Base-by-base conservation (phyloP, 106 monocot species). In the Xerophyta viscosa region DNA sequence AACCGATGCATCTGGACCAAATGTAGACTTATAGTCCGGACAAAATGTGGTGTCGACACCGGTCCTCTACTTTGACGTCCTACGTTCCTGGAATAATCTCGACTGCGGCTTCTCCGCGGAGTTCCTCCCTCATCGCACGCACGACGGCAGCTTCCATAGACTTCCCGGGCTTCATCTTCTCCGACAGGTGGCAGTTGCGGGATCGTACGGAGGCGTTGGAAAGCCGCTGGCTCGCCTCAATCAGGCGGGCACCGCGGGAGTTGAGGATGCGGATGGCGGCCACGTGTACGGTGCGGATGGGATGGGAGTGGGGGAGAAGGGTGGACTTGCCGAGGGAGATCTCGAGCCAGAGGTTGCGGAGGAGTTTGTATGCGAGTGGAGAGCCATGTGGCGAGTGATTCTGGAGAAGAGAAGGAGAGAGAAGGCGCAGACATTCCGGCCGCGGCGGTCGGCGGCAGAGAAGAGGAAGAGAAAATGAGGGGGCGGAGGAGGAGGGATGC, bases 91-190 rank as follows among this genome's bases (percentile, higher is more conserved):
- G 58, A 22, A 68, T 15, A 29, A 92, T 62, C 50, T 52, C 50
- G 10, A 67, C 77, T 15, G 15, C 14, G 18, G 21, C 59, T 21
- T 21, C 29, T 1, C 24, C 24, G 8, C 84, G 77, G 9, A 86
- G 60, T 66, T 91, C 91, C 76, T 91, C 91, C 30, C 46, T 11
- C 36, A 87, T 71, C 3, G 83, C 83, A 33, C 92, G 54, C 2
- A n/a, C 23, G 28, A 66, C 79, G 0, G 92, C 87, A 3, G 70
- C 92, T 47, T 83, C 79, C 21, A 77, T 54, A 14, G 82, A 50
- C 71, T 92, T 87, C 44, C 86, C 79, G 20, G 92, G 87, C 28
- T 46, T 48, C 92, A 92, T 92, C 92, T 92, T 83, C 77, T 92
- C 92, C 0, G 92, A 87, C 9, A 87, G 68, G 4, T 79, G 83